Base-by-base conservation (phyloP, 257 asterid species). In the Buddleja alternifolia region DNA sequence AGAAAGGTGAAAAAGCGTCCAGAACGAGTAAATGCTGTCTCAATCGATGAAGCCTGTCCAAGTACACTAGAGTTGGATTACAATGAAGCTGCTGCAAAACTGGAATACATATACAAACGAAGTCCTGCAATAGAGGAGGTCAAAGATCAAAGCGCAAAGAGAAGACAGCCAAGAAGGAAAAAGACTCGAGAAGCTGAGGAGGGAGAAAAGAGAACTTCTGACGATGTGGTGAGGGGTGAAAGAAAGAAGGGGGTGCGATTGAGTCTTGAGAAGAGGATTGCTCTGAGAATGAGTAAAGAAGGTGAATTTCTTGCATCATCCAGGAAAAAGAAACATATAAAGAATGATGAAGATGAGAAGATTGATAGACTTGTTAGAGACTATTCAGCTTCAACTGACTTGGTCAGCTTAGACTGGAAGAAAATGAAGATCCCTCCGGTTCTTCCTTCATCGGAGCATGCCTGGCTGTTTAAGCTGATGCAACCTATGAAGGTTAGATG, bases 401-500 rank as follows among this genome's bases (percentile, higher is more conserved):
- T 82, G 47, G 76, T 75, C 25, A 77, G 86, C 83, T 72, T 88
- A 48, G 86, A 82, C 53, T 88, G 96, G 96, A 88, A 86, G 81
- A 86, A 79, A 77, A 84, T 84, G 89, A 88, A 84, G 83, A 88
- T 88, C 39, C 93, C 93, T 20, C 89, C 88, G 0, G 96, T 88
- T 71, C 90, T 88, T 57, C 74, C 96, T 63, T 81, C 89, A 25
- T 70, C 89, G 8, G 93, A 86, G 80, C 93, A 88, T 72, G 54
- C 76, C n/a, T 82, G 93, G 93, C 83, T 88, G 66, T 86, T 88
- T 76, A 84, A 84, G 66, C 70, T 86, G 76, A 84, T 88, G 89
- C 86, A 86, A 71, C 96, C 89, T 21, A 73, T 79, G 88, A 88
- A 88, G 89, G 96, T 88, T 76, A 77, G 69, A 50, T 68, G 59